Conservation (phyloP, 2,329 filamentous ascomycete species). For the Arthrobotrys iridis region DNA sequence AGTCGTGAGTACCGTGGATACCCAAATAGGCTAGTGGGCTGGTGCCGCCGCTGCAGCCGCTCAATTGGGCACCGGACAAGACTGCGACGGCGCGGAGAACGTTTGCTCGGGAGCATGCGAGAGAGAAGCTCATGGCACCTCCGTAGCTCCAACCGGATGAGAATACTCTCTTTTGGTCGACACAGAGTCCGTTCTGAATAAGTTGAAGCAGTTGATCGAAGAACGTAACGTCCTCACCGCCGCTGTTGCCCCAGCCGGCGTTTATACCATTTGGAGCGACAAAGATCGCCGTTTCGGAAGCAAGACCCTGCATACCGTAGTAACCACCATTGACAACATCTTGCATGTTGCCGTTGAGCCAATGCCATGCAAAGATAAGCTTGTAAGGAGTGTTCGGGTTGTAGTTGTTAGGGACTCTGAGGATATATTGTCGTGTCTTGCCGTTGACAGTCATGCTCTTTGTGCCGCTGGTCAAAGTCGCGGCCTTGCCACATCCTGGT, state of each 20-base stretch:
- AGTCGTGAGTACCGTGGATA: slow-evolving; percentile 62
- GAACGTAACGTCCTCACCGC: slow-evolving; percentile 63
- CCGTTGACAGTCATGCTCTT: slow-evolving; percentile 61
- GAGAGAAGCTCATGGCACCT: slow-evolving; percentile 62
- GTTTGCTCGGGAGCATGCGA: slow-evolving; percentile 63
- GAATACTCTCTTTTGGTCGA: slow-evolving; percentile 63
- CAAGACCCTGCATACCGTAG: slow-evolving; percentile 62
- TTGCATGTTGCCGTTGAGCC: slow-evolving; percentile 62
- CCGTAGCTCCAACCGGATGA: slow-evolving; percentile 64
- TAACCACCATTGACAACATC: slow-evolving; percentile 61
- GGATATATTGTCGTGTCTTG: slow-evolving; percentile 62
- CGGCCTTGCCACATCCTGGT: slow-evolving; percentile 12
- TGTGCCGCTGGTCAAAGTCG: slow-evolving; percentile 58
- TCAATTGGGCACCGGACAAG: slow-evolving; percentile 60
- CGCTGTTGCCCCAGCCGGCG: slow-evolving; percentile 63
- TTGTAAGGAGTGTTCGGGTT: slow-evolving; percentile 61
- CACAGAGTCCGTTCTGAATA: slow-evolving; percentile 62
- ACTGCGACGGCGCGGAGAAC: slow-evolving; percentile 63
- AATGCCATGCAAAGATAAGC: slow-evolving; percentile 64
- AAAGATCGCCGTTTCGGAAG: slow-evolving; percentile 62
- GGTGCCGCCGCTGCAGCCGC: slow-evolving; percentile 61
- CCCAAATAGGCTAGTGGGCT: slow-evolving; percentile 62
- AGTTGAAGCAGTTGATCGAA: slow-evolving; percentile 62
- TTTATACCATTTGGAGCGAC: slow-evolving; percentile 63
- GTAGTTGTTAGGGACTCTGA: slow-evolving; percentile 63